These are phyloP conservation scores for Canna indica DNA, from an alignment of 176 grass and related monocot species.

Conservation along the genomic window DNA sequence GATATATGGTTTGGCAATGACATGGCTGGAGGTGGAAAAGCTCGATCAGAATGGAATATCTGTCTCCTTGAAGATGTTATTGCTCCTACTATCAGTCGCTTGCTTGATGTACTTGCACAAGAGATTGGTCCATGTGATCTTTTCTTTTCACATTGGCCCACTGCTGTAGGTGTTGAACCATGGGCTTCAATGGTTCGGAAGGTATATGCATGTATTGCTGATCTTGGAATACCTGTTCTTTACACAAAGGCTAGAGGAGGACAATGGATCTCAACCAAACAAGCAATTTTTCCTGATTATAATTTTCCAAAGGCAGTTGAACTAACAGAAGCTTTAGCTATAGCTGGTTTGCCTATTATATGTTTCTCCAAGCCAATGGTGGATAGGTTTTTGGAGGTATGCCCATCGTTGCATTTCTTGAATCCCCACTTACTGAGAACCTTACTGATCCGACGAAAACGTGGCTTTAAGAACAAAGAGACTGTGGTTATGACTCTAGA, in stretches of 20 bases:
- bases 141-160: constrained; percentile 90
- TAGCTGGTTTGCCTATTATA: constrained; percentile 76
- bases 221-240: constrained; percentile 72
- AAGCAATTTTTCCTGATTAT: constrained; percentile 94
- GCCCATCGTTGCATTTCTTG: constrained; percentile 67
- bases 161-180: constrained; percentile 53
- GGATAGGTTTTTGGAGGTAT: constrained; percentile 68
- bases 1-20: constrained; percentile 99
- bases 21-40: constrained; percentile 89
- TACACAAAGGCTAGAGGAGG: constrained; percentile 89
- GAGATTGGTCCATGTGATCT: constrained; percentile 69
- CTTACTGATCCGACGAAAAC: constrained; percentile 75
- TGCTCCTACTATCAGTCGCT: constrained; percentile 72
- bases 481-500: constrained; percentile 68
- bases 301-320: constrained; percentile 62
- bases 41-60: constrained; percentile 89
- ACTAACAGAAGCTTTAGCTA: constrained; percentile 62
- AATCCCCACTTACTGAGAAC: constrained; percentile 77
- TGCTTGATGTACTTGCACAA: constrained; percentile 70
- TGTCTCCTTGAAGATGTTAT: constrained; percentile 85
- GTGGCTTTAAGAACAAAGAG: constrained; percentile 65
- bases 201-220: constrained; percentile 63
- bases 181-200: constrained; percentile 85
- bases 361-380: constrained; percentile 70
- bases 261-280: constrained; percentile 82